A percentile compares a stretch with the other conserved stretches of the same genome.
Conservation (phyloP, 352 stramenopile genomes). For the Thalassiosira sp. region DNA sequence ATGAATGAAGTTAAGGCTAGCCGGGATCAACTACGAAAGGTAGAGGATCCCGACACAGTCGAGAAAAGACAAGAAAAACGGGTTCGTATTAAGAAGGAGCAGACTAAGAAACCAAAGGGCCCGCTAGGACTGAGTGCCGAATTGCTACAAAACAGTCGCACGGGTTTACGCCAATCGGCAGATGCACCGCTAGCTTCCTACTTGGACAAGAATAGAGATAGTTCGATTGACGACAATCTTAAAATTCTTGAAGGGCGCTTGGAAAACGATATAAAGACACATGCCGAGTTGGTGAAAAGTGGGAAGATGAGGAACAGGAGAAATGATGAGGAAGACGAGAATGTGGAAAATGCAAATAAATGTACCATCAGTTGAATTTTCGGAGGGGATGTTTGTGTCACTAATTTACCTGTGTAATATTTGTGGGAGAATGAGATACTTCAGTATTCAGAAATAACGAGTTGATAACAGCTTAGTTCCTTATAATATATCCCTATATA, state of each 20-base stretch:
- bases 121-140: slow-evolving; percentile 10
- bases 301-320: background rate
- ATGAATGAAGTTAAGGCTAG: slow-evolving; percentile 14
- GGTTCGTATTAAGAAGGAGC: slow-evolving; percentile 1
- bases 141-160: slow-evolving; percentile 13
- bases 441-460: too few species aligned
- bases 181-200: slow-evolving; percentile 6
- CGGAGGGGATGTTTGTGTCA: background rate
- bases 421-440: background rate
- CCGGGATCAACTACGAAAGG: slow-evolving; percentile 1
- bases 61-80: slow-evolving; percentile 15
- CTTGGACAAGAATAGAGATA: slow-evolving; percentile 4
- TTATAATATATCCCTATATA: background rate
- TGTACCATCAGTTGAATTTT: slow-evolving; percentile 15
- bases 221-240: background rate
- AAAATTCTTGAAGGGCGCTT: background rate
- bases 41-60: slow-evolving; percentile 22
- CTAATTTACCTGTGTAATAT: background rate
- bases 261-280: slow-evolving; percentile 10
- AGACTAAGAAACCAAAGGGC: slow-evolving; percentile 17
- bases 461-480: too few species aligned
- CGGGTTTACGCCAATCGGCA: slow-evolving; percentile 1
- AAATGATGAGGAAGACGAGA: background rate
- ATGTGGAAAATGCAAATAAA: slow-evolving; percentile 5
- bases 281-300: background rate